Base-by-base conservation (phyloP, 345 rosid genomes). In the Citrus sp. region DNA sequence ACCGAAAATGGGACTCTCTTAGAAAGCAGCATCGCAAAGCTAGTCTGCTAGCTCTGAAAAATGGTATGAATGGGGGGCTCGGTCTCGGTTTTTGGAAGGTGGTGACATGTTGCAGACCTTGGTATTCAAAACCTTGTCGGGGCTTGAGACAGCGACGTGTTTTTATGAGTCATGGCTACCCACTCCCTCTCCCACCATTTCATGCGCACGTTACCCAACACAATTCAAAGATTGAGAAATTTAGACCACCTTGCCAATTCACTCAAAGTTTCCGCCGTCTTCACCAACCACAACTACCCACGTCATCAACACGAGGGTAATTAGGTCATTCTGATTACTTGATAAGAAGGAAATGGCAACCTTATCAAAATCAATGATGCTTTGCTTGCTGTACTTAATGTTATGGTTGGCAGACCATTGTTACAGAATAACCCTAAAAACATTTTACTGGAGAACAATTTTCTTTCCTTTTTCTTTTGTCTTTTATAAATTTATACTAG, bases 91-190 rank as follows among this genome's bases (percentile, higher is more conserved):
- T 13, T 1, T 3, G 51, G 7, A 0, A 18, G 58, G 8, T 54
- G 58, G 2, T 18, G 58, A 75, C 46, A 77, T 54, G 66, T 75
- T 76, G 67, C 67, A 72, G 55, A 27, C 79, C 61, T 72, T 49
- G 79, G 78, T 60, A 73, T 42, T 70, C 14, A 79, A 76, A 76
- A 54, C 73, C 25, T 85, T 82, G 87, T 88, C 87, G 81, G 84
- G 80, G 77, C 85, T 69, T 62, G 80, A n/a, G 86, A 79, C 84
- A 77, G n/a, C 56, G 86, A 84, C 85, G 84, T 82, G 76, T 77
- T 63, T 65, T 70, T 70, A 51, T 54, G 22, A 18, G 72, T 58
- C 75, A 51, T 54, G 58, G 0, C 75, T 58, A 32, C 72, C 25
- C 34, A 38, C 27, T 19, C 64, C 21, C 21, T 25, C n/a, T 13